Conservation (phyloP, 331 rosid species). For the Pyrus hybrid region DNA sequence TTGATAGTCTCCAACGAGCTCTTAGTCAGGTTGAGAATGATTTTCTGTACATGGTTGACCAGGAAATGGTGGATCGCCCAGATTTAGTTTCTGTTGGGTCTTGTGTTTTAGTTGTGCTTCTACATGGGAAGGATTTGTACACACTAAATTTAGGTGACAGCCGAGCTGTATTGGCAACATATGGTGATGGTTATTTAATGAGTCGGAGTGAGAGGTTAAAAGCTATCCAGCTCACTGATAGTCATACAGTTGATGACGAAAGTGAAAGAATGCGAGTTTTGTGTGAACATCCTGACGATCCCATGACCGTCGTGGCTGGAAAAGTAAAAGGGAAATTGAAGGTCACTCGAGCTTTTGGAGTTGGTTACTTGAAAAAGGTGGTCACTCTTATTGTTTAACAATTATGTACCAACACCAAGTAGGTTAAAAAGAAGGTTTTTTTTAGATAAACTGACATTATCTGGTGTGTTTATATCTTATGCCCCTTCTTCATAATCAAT, state of each 20-base stretch:
- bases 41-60: slow-evolving; percentile 95
- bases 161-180: slow-evolving; percentile 83
- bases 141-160: slow-evolving; percentile 93
- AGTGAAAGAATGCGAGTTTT: slow-evolving; percentile 54
- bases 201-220: slow-evolving; percentile 33
- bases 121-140: slow-evolving; percentile 81
- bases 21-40: slow-evolving; percentile 80
- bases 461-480: background rate
- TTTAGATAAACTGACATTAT: background rate
- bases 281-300: slow-evolving; percentile 82
- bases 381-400: background rate
- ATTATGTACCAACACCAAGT: background rate
- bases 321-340: slow-evolving; percentile 92
- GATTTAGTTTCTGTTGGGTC: slow-evolving; percentile 96
- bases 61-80: slow-evolving; percentile 93
- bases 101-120: slow-evolving; percentile 84
- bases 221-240: slow-evolving; percentile 85
- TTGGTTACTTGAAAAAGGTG: slow-evolving; percentile 97
- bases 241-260: slow-evolving; percentile 76
- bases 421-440: background rate
- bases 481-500: background rate
- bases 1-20: slow-evolving; percentile 68
- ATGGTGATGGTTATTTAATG: slow-evolving; percentile 13
- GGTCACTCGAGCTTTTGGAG: slow-evolving; percentile 99
- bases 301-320: slow-evolving; percentile 48